Conservation (phyloP, 2,329 filamentous ascomycete species). For the Talaromyces pinophilus region DNA sequence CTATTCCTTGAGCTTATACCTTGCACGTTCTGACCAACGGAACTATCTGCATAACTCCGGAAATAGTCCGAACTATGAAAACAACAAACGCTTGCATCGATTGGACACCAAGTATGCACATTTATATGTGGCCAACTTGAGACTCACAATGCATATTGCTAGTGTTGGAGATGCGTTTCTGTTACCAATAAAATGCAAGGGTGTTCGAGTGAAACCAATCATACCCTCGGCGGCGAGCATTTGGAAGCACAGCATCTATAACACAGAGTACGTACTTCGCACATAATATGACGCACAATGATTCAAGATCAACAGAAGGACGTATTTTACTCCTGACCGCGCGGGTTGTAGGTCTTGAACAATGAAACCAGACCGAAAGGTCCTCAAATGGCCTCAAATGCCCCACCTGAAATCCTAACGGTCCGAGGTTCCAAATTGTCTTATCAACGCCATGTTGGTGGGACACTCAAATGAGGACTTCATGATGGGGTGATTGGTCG, state of each 20-base stretch:
- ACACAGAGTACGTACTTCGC: background rate
- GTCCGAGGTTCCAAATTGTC: background rate
- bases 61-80: background rate
- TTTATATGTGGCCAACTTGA: background rate
- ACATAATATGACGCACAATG: background rate
- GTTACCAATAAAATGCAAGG: constrained; percentile 6
- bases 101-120: background rate
- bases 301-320: background rate
- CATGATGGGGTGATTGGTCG: background rate
- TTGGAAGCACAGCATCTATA: background rate
- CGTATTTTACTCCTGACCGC: background rate
- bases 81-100: background rate
- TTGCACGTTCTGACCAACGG: background rate
- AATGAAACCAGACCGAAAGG: background rate
- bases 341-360: background rate
- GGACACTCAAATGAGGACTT: background rate
- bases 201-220: background rate
- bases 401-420: background rate
- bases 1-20: background rate
- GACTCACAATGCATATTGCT: background rate
- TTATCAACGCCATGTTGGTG: background rate
- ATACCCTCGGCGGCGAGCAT: background rate
- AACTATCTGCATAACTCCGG: background rate
- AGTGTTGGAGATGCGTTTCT: background rate
- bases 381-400: constrained; percentile 5